Evolutionary conservation across 176 grass and related monocot species (phyloP).

Genomic region (Carex cristatella): DNA sequence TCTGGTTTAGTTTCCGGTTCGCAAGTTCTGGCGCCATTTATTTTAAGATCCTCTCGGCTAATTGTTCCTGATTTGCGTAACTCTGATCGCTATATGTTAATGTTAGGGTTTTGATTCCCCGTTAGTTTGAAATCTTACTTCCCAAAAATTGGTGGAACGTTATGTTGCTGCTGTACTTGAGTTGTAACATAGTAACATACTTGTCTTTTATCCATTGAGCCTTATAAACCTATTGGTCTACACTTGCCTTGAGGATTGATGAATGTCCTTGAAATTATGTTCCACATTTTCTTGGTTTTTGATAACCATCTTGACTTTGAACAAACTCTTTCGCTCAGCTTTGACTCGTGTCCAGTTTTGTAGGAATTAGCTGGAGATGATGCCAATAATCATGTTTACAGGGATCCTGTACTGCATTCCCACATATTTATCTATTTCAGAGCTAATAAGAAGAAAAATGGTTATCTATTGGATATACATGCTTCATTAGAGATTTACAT

Average conservation of each 20-base stretch:
- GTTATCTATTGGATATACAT: neutral
- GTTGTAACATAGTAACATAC: neutral
- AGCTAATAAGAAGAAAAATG: neutral
- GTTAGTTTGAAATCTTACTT: neutral
- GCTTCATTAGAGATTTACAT: neutral
- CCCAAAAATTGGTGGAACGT: neutral
- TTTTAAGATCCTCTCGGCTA: neutral
- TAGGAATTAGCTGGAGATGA: neutral
- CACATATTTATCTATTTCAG: neutral
- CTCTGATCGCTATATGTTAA: neutral
- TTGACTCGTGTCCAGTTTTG: neutral
- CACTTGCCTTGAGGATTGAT: neutral
- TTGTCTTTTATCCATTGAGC: neutral
- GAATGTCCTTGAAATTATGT: neutral
- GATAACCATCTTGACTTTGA: neutral
- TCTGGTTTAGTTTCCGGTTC: neutral
- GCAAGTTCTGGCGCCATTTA: neutral
- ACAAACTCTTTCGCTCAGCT: neutral
- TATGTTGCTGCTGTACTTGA: neutral
- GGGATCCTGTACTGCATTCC: neutral
- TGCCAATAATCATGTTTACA: neutral
- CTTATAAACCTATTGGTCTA: neutral
- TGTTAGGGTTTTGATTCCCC: neutral
- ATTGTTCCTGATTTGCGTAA: neutral
- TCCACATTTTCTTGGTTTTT: neutral